Percentiles rank a stretch among this genome's conserved stretches.
These are phyloP conservation scores for Oxyria digyna DNA, from an alignment of 148 eudicot species.

Conservation along the genomic window DNA sequence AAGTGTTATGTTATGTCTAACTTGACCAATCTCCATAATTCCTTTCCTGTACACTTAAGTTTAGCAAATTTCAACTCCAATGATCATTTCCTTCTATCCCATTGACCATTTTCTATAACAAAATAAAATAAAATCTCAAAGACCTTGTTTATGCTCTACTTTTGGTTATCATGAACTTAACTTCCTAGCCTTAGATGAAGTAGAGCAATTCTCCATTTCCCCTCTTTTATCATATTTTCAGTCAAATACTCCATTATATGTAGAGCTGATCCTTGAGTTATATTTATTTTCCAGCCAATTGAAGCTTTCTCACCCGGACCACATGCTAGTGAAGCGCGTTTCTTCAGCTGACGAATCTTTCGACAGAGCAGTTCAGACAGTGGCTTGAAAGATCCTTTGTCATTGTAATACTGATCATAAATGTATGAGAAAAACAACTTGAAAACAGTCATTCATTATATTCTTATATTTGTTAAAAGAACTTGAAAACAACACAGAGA, in stretches of 20 bases:
- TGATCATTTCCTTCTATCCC: too few species aligned
- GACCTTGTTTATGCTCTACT: background rate
- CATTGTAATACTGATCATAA: too few species aligned
- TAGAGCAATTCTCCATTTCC: too few species aligned
- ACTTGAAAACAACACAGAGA: background rate
- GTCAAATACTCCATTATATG: background rate
- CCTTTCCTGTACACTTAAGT: too few species aligned
- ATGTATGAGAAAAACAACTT: too few species aligned
- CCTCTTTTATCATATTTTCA: too few species aligned
- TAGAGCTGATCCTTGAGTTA: background rate
- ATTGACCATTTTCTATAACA: too few species aligned
- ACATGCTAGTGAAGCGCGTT: conserved; percentile 57
- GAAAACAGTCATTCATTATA: background rate
- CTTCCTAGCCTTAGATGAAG: background rate
- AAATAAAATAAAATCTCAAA: background rate
- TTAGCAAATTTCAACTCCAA: too few species aligned
- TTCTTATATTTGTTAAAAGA: background rate
- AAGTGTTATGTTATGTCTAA: background rate
- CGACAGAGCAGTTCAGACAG: conserved; percentile 61
- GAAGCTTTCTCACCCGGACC: conserved; percentile 64
- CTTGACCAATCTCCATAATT: background rate
- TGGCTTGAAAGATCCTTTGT: too few species aligned
- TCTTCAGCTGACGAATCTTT: conserved; percentile 60
- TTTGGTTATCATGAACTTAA: background rate
- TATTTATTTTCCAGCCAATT: conserved; percentile 44